A percentile compares a stretch with the other conserved stretches of the same genome.
phyloP scores from a whole-genome alignment of 2,329 filamentous ascomycete species.

The Botrytis cinerea region DNA sequence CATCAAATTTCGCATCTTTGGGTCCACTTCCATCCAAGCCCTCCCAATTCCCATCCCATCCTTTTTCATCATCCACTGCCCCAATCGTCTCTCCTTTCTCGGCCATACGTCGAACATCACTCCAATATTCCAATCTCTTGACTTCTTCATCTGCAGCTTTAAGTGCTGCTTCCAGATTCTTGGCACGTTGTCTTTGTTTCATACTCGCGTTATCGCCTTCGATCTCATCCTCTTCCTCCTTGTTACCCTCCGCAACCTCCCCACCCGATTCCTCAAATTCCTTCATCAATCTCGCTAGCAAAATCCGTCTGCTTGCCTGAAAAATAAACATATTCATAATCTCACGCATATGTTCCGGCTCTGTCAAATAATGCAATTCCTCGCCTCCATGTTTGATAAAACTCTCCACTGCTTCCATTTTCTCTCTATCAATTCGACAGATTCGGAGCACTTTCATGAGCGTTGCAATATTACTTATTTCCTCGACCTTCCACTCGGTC shows the following conservation, averaged over 20 bases:
- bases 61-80: conserved; percentile 37
- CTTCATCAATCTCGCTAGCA: conserved; percentile 70
- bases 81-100: conserved; percentile 46
- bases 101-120: conserved; percentile 73
- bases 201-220: conserved; percentile 41
- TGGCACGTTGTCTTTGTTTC: conserved; percentile 49
- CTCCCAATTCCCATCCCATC: conserved; percentile 39
- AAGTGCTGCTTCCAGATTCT: conserved; percentile 73
- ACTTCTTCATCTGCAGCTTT: conserved; percentile 80
- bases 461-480: conserved; percentile 57
- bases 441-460: conserved; percentile 68
- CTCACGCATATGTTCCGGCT: conserved; percentile 70
- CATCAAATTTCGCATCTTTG: conserved; percentile 36
- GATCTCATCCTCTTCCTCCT: conserved; percentile 35
- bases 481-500: conserved; percentile 53
- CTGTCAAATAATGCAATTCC: conserved; percentile 72
- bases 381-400: conserved; percentile 78
- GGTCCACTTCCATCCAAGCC: conserved; percentile 40
- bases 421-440: conserved; percentile 85
- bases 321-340: conserved; percentile 89
- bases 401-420: conserved; percentile 77
- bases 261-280: conserved; percentile 57
- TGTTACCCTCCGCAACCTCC: conserved; percentile 46
- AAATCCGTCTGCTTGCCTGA: conserved; percentile 77
- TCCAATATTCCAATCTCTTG: conserved; percentile 82